Conservation (phyloP, 352 stramenopile species). For the Phytopythium mirpurense region DNA sequence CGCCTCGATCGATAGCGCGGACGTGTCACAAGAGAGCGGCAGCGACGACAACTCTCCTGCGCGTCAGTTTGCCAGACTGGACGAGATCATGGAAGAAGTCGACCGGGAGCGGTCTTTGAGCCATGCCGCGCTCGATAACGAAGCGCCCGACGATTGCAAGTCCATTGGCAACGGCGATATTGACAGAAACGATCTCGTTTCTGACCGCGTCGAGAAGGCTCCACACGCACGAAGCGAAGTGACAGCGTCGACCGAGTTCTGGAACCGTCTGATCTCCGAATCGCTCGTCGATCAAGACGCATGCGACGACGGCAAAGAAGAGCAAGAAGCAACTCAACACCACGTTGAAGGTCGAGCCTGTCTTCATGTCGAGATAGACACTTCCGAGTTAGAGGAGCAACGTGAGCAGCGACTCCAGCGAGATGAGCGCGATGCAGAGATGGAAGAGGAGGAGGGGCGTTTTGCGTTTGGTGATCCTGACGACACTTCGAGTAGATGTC, state of each 20-base stretch:
- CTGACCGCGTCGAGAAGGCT: conserved; percentile 4
- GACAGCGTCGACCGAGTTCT: conserved; percentile 19
- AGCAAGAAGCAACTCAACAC: background rate
- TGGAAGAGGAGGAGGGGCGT: conserved; percentile 1
- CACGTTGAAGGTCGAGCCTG: background rate
- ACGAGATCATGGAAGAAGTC: conserved; percentile 7
- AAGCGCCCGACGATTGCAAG: background rate
- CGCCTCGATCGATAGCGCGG: background rate
- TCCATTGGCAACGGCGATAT: background rate
- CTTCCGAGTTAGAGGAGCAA: conserved; percentile 17
- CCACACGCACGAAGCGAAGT: conserved; percentile 5
- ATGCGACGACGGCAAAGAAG: background rate
- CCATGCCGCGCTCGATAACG: background rate
- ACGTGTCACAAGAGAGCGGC: background rate
- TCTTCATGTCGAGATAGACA: conserved; percentile 17
- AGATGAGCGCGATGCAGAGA: conserved; percentile 5
- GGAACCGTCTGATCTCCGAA: conserved; percentile 21
- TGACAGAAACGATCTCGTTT: conserved; percentile 1
- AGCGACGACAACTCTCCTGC: background rate
- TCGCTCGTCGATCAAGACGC: background rate
- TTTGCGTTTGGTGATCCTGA: conserved; percentile 7
- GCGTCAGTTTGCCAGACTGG: background rate
- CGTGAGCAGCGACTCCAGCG: conserved; percentile 12
- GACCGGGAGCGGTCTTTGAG: background rate
- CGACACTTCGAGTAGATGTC: background rate